Base-by-base conservation (phyloP, 176 grass and related monocot species). In the Coix lacrymajobi region DNA sequence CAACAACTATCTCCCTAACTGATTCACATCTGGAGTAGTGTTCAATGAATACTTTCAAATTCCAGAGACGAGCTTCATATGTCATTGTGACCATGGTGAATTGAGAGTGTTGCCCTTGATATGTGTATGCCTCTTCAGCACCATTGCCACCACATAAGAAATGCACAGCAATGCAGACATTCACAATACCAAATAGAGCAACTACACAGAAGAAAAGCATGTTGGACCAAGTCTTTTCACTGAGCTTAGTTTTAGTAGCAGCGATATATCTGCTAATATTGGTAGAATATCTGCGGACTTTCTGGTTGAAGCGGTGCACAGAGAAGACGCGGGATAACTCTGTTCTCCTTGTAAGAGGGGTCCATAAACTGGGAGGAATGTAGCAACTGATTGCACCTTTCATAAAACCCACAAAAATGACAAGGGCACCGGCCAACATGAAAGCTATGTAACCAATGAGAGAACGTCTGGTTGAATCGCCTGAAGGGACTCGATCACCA, bases 31-130 rank as follows among this genome's bases (percentile, higher is more conserved):
- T 86, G 65, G 96, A 99, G 65, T 99, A 99, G 43, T 96, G 96
- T 77, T 99, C 92, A 58, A 99, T 77, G 66, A 92, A 99, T 61
- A 99, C 34, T 64, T 99, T 99, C 87, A 99, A 78, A 72, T 96
- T 99, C 96, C 96, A 99, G 52, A 96, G 79, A 22, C 96, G 86
- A 19, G 96, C 96, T 86, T 99, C 93, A 51, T 99, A 96, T 66
- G 96, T 99, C 96, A 99, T 99, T 14, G 96, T 99, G 46, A 99
- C 85, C 91, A 99, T 81, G 0, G 96, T 96, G 85, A 99, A 99
- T 30, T 96, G 92, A 24, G 93, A 99, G 78, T 84, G 92, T n/a
- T 90, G 91, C 19, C 92, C 92, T 48, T 88, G 75, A 79, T 93
- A 62, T 22, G 83, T 77, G 58, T 99, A 99, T 45, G 96, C 91